These are phyloP conservation scores for Tulasnella sp. DNA, from an alignment of 768 basidiomycete genomes.

Conservation along the genomic window DNA sequence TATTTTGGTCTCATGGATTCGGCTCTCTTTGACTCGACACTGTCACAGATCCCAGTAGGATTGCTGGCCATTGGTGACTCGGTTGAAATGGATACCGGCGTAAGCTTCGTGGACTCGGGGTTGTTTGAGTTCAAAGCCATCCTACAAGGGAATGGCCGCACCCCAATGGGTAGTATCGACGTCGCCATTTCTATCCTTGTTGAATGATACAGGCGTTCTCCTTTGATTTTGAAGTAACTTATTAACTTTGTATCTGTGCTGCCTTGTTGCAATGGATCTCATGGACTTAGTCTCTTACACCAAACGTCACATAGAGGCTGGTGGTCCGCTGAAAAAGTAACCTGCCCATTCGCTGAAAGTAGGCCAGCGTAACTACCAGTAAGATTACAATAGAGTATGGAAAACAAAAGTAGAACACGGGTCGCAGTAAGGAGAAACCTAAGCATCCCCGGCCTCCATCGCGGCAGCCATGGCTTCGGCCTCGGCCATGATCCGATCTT, in stretches of 20 bases:
- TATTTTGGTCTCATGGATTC: slow-evolving; percentile 52
- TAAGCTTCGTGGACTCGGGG: slow-evolving; percentile 70
- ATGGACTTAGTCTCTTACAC: background rate
- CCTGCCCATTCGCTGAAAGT: background rate
- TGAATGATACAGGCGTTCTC: background rate
- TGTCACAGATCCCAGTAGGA: slow-evolving; percentile 55
- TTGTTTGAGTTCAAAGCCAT: slow-evolving; percentile 42
- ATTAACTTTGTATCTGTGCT: background rate
- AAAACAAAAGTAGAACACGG: background rate
- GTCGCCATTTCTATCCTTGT: background rate
- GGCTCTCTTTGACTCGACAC: slow-evolving; percentile 60
- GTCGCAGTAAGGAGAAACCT: background rate
- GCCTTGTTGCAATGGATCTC: background rate
- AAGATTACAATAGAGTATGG: slow-evolving; percentile 2
- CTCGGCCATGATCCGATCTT: slow-evolving; percentile 81
- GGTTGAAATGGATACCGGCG: slow-evolving; percentile 43
- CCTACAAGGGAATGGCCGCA: slow-evolving; percentile 33
- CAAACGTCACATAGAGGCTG: background rate
- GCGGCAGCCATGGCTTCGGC: slow-evolving; percentile 62
- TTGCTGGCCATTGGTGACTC: slow-evolving; percentile 50
- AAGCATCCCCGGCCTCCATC: slow-evolving; percentile 13
- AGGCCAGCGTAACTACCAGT: background rate
- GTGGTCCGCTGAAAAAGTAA: background rate
- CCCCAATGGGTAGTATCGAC: background rate
- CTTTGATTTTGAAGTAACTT: slow-evolving; percentile 3